Conservation (phyloP, 2,329 filamentous ascomycete genomes). For the Rutstroemia sp. region DNA sequence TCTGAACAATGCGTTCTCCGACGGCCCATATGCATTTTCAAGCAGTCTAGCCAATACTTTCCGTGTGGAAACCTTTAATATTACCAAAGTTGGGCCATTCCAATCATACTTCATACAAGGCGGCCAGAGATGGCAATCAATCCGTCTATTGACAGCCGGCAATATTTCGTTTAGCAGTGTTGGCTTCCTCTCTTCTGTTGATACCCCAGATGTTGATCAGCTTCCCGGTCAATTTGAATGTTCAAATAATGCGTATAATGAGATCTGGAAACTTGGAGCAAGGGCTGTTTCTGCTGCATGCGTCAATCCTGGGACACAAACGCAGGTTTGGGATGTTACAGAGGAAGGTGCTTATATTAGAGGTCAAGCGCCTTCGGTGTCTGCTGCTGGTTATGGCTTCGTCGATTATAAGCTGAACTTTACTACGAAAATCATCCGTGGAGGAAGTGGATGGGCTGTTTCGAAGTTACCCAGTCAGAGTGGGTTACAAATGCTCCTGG, state of each 20-base stretch:
- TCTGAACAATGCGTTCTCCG: background rate
- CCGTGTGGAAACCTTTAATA: conserved; percentile 14
- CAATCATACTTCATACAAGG: conserved; percentile 34
- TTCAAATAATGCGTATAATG: conserved; percentile 28
- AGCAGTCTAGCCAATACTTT: background rate
- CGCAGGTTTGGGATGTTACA: conserved; percentile 31
- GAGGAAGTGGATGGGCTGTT: no score
- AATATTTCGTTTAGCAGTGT: conserved; percentile 24
- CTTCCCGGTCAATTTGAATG: conserved; percentile 8
- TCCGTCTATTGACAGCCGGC: conserved; percentile 31
- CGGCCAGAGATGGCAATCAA: conserved; percentile 34
- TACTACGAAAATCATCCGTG: no score
- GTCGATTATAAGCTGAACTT: no score
- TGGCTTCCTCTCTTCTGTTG: background rate
- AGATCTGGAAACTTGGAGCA: conserved; percentile 34
- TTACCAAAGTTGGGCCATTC: conserved; percentile 26
- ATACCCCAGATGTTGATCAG: background rate
- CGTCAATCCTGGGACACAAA: conserved; percentile 32
- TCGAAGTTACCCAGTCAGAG: no score
- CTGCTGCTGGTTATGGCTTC: no score
- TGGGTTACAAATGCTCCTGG: background rate
- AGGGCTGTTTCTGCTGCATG: conserved; percentile 30
- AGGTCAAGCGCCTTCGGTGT: conserved; percentile 22
- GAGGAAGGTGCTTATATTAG: conserved; percentile 31
- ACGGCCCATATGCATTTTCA: background rate